Percentiles rank a stretch among this genome's conserved stretches.
Evolutionary conservation across 306 rosid genomes (phyloP).

Genomic region (Pyrus bretschneideri): DNA sequence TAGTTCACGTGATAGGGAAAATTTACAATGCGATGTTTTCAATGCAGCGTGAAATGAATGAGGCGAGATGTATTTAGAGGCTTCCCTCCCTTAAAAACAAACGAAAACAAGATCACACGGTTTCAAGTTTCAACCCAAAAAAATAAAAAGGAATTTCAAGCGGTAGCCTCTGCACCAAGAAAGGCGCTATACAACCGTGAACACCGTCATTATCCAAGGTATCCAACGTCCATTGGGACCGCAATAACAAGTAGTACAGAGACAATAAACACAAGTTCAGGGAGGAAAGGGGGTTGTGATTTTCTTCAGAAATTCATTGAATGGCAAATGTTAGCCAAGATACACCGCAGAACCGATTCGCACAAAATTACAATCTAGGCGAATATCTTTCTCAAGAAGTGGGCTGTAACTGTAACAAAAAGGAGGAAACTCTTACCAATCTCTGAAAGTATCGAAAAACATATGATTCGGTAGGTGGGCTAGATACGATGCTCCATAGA

Average conservation of each 20-base stretch:
- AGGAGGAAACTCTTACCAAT: slow-evolving; percentile 37
- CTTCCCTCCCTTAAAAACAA: no score
- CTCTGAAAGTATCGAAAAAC: slow-evolving; percentile 19
- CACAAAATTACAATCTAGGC: slow-evolving; percentile 44
- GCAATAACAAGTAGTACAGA: not conserved
- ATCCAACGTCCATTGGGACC: not conserved
- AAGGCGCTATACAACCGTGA: not conserved
- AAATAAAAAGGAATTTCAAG: not conserved
- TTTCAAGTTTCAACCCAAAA: not conserved
- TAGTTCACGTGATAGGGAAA: no score
- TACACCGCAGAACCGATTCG: slow-evolving; percentile 45
- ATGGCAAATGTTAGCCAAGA: slow-evolving; percentile 27
- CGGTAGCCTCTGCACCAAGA: not conserved
- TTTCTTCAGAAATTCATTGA: slow-evolving; percentile 2
- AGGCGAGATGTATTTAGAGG: no score
- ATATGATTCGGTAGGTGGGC: slow-evolving; percentile 19
- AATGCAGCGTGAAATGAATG: no score
- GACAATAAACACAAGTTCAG: not conserved
- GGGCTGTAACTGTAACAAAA: slow-evolving; percentile 23
- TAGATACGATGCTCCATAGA: slow-evolving; percentile 25
- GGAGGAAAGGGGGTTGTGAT: slow-evolving; percentile 2
- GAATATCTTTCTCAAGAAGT: slow-evolving; percentile 26
- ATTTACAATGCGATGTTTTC: no score
- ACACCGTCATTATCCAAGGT: not conserved
- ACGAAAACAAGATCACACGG: not conserved